Conservation (phyloP, 2,329 filamentous ascomycete genomes). For the Tympanopsis confertula region DNA sequence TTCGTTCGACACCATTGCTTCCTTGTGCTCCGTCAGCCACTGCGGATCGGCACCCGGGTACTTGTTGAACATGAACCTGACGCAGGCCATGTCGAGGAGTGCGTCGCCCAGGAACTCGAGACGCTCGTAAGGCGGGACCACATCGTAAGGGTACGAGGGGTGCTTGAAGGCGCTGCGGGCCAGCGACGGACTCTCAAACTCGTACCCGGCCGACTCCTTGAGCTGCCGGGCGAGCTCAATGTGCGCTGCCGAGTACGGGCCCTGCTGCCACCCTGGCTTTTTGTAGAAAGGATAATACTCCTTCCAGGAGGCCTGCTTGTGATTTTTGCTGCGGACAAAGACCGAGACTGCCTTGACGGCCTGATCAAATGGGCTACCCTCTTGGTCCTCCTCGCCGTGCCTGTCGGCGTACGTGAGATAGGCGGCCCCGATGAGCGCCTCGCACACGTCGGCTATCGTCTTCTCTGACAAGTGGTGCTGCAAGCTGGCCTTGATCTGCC, state of each 20-base stretch:
- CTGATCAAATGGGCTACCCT: slow-evolving; percentile 34
- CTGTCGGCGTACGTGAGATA: slow-evolving; percentile 35
- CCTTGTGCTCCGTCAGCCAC: slow-evolving; percentile 97
- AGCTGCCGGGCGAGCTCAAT: slow-evolving; percentile 56
- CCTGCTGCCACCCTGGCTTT: slow-evolving; percentile 60
- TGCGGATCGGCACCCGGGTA: slow-evolving; percentile 78
- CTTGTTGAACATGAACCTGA: slow-evolving; percentile 68
- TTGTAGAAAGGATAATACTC: slow-evolving; percentile 65
- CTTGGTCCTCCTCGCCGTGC: slow-evolving; percentile 8
- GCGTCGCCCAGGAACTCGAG: slow-evolving; percentile 88
- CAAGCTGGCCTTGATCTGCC: slow-evolving; percentile 39
- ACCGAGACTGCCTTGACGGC: slow-evolving; percentile 53
- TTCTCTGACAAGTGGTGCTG: slow-evolving; percentile 71
- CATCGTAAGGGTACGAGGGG: slow-evolving; percentile 59
- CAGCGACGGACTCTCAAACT: slow-evolving; percentile 65
- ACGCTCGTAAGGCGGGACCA: slow-evolving; percentile 75
- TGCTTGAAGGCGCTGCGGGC: slow-evolving; percentile 80
- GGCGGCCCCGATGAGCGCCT: slow-evolving; percentile 84
- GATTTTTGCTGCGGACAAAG: slow-evolving; percentile 59
- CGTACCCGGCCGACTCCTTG: slow-evolving; percentile 40
- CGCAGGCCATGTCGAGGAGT: slow-evolving; percentile 72
- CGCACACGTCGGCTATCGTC: slow-evolving; percentile 84
- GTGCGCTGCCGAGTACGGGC: slow-evolving; percentile 52
- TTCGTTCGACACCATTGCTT: slow-evolving; percentile 97
- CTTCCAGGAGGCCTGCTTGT: slow-evolving; percentile 54